phyloP scores from a whole-genome alignment of 2,329 filamentous ascomycete species.

The Corynespora cassiicola region DNA sequence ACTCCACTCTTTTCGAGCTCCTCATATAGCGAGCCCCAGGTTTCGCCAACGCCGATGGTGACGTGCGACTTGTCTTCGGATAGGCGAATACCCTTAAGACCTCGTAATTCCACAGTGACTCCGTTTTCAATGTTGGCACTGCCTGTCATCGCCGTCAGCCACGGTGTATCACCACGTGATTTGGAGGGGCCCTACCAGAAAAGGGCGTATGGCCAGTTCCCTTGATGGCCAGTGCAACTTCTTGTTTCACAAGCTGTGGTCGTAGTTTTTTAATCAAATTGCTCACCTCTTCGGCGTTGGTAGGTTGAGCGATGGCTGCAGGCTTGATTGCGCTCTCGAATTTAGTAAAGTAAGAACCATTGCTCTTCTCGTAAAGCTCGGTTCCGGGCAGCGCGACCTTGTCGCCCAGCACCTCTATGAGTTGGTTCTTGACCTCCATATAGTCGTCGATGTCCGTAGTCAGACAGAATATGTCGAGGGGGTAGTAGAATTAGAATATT shows the following conservation, averaged over 20 bases:
- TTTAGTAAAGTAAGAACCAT: slow-evolving; percentile 7
- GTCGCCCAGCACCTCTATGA: slow-evolving; percentile 1
- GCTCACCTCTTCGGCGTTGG: slow-evolving; percentile 7
- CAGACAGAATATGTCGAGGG: no score
- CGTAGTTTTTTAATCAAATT: slow-evolving; percentile 3
- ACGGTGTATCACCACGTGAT: no score
- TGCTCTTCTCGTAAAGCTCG: slow-evolving; percentile 8
- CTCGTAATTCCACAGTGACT: slow-evolving; percentile 7
- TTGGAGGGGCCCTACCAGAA: no score
- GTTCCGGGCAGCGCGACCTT: slow-evolving; percentile 6
- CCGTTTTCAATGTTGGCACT: slow-evolving; percentile 9
- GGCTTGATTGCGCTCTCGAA: slow-evolving; percentile 12
- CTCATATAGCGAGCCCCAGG: slow-evolving; percentile 23
- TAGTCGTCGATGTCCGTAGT: no score
- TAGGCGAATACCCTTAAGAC: slow-evolving; percentile 5
- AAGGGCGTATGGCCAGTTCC: slow-evolving; percentile 10
- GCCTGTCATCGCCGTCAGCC: neutral
- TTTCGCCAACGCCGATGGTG: slow-evolving; percentile 7
- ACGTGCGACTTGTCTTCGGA: slow-evolving; percentile 4
- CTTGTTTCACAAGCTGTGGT: neutral
- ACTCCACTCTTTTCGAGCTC: slow-evolving; percentile 20
- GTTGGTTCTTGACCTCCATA: no score
- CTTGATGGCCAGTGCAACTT: slow-evolving; percentile 3
- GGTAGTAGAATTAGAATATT: no score
- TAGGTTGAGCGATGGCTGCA: slow-evolving; percentile 7